Conservation (phyloP, 495 filamentous ascomycete species). For the Penicillium subrubescens region DNA sequence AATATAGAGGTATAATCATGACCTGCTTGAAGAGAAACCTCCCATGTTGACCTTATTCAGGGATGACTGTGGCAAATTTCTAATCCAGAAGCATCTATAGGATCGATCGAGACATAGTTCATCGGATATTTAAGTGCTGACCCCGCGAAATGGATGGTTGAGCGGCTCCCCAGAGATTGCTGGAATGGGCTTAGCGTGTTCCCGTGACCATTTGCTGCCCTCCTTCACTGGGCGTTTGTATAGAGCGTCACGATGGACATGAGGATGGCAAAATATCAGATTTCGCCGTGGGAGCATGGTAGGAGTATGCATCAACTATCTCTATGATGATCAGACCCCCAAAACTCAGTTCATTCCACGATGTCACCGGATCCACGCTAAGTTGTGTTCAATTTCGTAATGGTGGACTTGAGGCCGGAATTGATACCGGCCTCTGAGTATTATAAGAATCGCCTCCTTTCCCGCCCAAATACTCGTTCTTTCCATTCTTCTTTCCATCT, state of each 20-base stretch:
- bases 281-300: constrained; percentile 2
- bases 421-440: constrained; percentile 60
- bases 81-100: neutral
- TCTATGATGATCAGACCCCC: neutral
- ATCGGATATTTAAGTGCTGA: neutral
- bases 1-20: constrained; percentile 27
- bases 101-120: neutral
- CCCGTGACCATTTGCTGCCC: constrained; percentile 36
- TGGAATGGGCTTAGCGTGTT: constrained; percentile 35
- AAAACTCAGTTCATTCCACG: constrained; percentile 4
- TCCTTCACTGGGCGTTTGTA: constrained; percentile 34
- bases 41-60: neutral
- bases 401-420: constrained; percentile 24
- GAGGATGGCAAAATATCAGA: constrained; percentile 9
- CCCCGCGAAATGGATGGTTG: neutral
- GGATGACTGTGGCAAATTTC: neutral
- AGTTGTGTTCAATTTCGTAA: constrained; percentile 40
- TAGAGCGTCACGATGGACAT: constrained; percentile 28
- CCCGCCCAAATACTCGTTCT: constrained; percentile 29
- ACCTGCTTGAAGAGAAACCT: constrained; percentile 8
- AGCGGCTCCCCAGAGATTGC: constrained; percentile 7
- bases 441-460: constrained; percentile 52
- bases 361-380: constrained; percentile 29
- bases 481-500: constrained; percentile 23
- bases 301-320: neutral